Evolutionary conservation across 345 rosid genomes (phyloP).

Genomic region (Isatis tinctoria): DNA sequence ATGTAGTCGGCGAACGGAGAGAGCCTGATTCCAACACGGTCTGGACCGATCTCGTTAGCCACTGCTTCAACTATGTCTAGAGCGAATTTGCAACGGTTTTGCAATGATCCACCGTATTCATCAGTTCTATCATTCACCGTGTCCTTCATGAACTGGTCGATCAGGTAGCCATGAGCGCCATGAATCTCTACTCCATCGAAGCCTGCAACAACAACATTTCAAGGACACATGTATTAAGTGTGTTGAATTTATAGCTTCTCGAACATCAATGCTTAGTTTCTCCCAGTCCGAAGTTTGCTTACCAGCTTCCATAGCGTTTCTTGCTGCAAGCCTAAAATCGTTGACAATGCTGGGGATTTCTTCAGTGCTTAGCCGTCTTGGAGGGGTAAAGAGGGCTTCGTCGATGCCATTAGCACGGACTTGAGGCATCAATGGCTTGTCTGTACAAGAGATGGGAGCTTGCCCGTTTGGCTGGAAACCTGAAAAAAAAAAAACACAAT

Average conservation of each 20-base stretch:
- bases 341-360: slow-evolving; percentile 70
- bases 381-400: slow-evolving; percentile 43
- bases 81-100: slow-evolving; percentile 64
- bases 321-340: slow-evolving; percentile 67
- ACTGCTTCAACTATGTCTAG: slow-evolving; percentile 64
- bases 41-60: slow-evolving; percentile 61
- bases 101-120: slow-evolving; percentile 62
- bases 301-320: slow-evolving; percentile 83
- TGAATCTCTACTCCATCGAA: slow-evolving; percentile 86
- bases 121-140: slow-evolving; percentile 68
- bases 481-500: background rate
- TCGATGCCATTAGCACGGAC: slow-evolving; percentile 41
- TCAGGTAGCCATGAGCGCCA: slow-evolving; percentile 64
- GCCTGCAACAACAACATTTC: slow-evolving; percentile 35
- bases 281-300: too few relatives aligned
- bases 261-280: background rate
- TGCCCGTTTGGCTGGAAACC: slow-evolving; percentile 59
- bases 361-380: slow-evolving; percentile 51
- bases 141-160: slow-evolving; percentile 74
- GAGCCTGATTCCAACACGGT: slow-evolving; percentile 62
- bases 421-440: slow-evolving; percentile 49
- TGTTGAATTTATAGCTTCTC: background rate
- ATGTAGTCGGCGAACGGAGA: slow-evolving; percentile 52
- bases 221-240: background rate
- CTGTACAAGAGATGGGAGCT: slow-evolving; percentile 57